These are phyloP conservation scores for Balakata baccata DNA, from an alignment of 345 rosid species.

Conservation along the genomic window DNA sequence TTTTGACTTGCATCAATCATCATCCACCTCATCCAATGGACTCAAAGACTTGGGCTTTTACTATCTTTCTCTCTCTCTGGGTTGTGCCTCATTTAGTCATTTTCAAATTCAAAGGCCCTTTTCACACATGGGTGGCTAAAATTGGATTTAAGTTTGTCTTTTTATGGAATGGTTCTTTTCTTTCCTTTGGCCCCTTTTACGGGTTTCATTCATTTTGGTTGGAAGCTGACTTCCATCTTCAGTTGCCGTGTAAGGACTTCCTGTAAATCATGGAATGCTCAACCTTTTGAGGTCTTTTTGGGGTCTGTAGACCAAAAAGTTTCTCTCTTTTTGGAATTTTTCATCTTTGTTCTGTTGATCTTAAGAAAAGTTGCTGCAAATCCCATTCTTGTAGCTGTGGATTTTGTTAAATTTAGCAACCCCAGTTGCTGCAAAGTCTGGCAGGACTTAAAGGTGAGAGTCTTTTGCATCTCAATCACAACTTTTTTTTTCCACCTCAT, in stretches of 20 bases:
- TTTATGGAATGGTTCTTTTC: not conserved
- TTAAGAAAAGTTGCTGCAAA: not conserved
- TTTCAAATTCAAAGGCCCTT: not conserved
- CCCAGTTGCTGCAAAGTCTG: slow-evolving; percentile 4
- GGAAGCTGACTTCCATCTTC: slow-evolving; percentile 18
- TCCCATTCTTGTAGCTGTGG: not conserved
- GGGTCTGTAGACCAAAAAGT: not conserved
- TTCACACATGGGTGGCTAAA: not conserved
- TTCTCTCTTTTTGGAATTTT: not conserved
- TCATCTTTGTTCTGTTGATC: not conserved
- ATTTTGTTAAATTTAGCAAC: not conserved
- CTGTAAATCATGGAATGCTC: not conserved
- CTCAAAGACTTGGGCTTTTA: not conserved
- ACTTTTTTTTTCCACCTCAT: not conserved
- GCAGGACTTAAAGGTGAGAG: slow-evolving; percentile 22
- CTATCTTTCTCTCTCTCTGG: not conserved
- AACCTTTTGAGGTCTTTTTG: not conserved
- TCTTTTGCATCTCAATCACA: not conserved
- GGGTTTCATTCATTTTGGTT: slow-evolving; percentile 6
- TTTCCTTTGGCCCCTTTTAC: not conserved
- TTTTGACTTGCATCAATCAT: not conserved
- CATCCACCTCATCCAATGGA: not conserved
- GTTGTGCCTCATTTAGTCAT: not conserved
- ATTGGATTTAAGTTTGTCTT: not conserved
- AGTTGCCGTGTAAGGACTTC: slow-evolving; percentile 27